Conservation (phyloP, 352 stramenopile genomes). For the Phytopythium litorale region DNA sequence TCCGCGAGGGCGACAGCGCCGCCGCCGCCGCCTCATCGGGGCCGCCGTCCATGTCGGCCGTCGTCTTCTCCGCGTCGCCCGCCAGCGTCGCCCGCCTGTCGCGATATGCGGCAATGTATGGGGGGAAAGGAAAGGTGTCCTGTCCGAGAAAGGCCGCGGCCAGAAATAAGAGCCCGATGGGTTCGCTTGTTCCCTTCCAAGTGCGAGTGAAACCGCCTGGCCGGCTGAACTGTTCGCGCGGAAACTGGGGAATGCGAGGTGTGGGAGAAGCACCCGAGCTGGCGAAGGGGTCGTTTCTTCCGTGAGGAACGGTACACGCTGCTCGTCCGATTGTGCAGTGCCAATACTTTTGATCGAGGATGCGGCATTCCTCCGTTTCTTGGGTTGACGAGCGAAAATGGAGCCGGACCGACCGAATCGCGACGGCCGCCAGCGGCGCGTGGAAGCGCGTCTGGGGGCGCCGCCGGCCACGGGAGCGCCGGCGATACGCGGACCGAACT, state of each 20-base stretch:
- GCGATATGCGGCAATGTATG: slow-evolving; percentile 29
- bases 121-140: neutral
- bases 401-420: neutral
- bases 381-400: neutral
- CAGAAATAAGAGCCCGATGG: neutral
- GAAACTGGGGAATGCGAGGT: neutral
- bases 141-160: neutral
- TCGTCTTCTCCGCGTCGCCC: slow-evolving; percentile 28
- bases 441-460: neutral
- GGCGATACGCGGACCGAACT: neutral
- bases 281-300: neutral
- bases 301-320: neutral
- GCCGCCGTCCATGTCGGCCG: slow-evolving; percentile 26
- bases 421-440: neutral
- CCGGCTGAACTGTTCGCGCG: neutral
- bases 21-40: slow-evolving; percentile 10
- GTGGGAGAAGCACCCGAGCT: too few relatives aligned
- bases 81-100: slow-evolving; percentile 28
- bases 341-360: neutral
- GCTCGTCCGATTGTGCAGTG: neutral
- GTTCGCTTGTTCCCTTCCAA: neutral
- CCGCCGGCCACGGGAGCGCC: neutral
- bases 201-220: neutral
- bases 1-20: slow-evolving; percentile 9
- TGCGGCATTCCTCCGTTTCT: neutral